Conservation (phyloP, 2,329 filamentous ascomycete genomes). For the Calonectria leucothoes region DNA sequence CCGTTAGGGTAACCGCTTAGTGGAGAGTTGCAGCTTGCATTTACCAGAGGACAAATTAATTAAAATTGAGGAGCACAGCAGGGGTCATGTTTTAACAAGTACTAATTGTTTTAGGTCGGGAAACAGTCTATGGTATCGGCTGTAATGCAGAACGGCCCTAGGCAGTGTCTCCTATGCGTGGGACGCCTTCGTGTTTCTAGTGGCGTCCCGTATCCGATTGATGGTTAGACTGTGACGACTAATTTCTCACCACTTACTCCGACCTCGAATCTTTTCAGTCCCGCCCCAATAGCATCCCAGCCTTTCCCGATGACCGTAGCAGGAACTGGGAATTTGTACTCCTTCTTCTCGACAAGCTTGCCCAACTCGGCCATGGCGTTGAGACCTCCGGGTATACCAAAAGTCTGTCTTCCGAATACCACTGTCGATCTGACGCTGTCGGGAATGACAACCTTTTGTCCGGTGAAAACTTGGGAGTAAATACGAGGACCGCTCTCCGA, state of each 20-base stretch:
- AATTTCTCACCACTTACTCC: conserved; percentile 35
- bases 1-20: background rate
- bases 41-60: background rate
- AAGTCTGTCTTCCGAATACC: conserved; percentile 31
- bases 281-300: conserved; percentile 25
- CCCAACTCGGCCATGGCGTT: conserved; percentile 27
- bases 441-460: conserved; percentile 17
- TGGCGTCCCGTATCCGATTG: background rate
- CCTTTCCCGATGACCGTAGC: conserved; percentile 25
- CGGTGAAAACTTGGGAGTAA: conserved; percentile 36
- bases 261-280: conserved; percentile 23
- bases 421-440: conserved; percentile 8
- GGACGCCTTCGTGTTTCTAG: no score
- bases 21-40: background rate
- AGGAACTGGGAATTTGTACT: conserved; percentile 30
- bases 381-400: conserved; percentile 27
- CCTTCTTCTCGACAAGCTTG: conserved; percentile 15
- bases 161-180: background rate
- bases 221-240: conserved; percentile 23
- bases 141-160: background rate
- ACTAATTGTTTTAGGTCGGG: background rate
- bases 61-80: background rate
- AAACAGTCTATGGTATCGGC: background rate
- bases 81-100: background rate
- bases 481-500: conserved; percentile 9